Evolutionary conservation across 495 filamentous ascomycete species (phyloP).

Genomic region (Hypoxylon rickii): DNA sequence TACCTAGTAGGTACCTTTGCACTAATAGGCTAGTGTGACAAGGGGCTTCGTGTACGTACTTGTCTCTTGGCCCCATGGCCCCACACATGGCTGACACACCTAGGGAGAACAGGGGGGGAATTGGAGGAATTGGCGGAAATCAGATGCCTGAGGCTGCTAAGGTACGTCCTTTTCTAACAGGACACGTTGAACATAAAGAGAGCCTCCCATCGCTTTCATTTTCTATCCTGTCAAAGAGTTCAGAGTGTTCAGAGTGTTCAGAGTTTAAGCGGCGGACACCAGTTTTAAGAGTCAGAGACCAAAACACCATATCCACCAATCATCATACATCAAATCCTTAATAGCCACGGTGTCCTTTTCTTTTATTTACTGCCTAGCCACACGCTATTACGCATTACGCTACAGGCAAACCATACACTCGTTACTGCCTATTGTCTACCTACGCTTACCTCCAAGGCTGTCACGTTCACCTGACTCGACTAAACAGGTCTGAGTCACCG

Average conservation of each 20-base stretch:
- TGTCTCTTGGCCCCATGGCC: conserved; percentile 18
- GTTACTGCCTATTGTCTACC: neutral
- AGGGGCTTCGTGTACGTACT: conserved; percentile 16
- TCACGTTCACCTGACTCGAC: conserved; percentile 24
- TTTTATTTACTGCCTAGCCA: neutral
- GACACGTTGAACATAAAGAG: conserved; percentile 45
- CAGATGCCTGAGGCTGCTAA: conserved; percentile 22
- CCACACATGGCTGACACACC: conserved; percentile 28
- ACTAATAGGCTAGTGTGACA: neutral
- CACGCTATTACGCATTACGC: no score
- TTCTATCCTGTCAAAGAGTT: conserved; percentile 6
- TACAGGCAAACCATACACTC: no score
- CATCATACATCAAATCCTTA: neutral
- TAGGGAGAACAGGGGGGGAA: conserved; percentile 2
- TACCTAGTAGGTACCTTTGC: no score
- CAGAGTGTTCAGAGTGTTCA: neutral
- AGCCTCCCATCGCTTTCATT: conserved; percentile 8
- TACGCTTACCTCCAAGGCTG: neutral
- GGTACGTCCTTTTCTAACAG: conserved; percentile 22
- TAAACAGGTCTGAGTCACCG: conserved; percentile 22
- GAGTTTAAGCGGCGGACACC: conserved; percentile 6
- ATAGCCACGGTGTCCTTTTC: conserved; percentile 25
- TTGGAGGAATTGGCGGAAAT: no score
- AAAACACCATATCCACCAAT: conserved; percentile 11
- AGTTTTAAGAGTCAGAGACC: no score